Evolutionary conservation across 1,284 basidiomycete species (phyloP).

Genomic region (Rhizoctonia solani): DNA sequence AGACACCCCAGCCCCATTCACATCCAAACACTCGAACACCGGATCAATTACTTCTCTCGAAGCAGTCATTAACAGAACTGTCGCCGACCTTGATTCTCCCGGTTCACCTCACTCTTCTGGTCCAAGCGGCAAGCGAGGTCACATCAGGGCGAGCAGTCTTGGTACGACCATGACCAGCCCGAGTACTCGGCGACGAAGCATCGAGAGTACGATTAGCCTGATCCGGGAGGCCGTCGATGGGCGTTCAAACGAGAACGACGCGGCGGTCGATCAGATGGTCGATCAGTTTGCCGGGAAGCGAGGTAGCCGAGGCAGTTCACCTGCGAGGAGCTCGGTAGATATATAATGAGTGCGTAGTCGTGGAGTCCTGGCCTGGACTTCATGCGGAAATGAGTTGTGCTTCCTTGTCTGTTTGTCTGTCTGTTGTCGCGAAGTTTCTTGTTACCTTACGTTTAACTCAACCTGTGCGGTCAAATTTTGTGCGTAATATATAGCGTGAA

Average conservation of each 20-base stretch:
- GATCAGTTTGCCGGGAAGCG: conserved; percentile 24
- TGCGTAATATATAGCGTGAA: conserved; percentile 32
- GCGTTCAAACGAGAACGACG: conserved; percentile 46
- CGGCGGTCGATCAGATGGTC: conserved; percentile 31
- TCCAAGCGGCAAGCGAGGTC: conserved; percentile 66
- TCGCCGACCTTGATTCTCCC: conserved; percentile 37
- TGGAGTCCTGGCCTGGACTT: no score
- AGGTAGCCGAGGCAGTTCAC: conserved; percentile 18
- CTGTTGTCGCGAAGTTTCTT: background rate
- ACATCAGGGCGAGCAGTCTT: conserved; percentile 84
- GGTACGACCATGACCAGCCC: conserved; percentile 98
- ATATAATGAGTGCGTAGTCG: background rate
- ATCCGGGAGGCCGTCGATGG: conserved; percentile 89
- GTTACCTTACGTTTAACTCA: background rate
- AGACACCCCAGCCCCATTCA: background rate
- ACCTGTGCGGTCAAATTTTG: background rate
- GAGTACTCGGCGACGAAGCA: conserved; percentile 85
- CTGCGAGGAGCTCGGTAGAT: conserved; percentile 1
- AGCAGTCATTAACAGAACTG: conserved; percentile 52
- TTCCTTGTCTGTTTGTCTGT: background rate
- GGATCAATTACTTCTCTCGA: conserved; percentile 58
- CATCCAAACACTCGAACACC: conserved; percentile 54
- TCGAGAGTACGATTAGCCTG: conserved; percentile 95
- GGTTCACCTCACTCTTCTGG: conserved; percentile 45
- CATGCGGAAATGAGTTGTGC: no score